Percentiles rank a stretch among this genome's conserved stretches.
phyloP scores from a whole-genome alignment of 176 grass and related monocot genomes.

The Zea luxurians region DNA sequence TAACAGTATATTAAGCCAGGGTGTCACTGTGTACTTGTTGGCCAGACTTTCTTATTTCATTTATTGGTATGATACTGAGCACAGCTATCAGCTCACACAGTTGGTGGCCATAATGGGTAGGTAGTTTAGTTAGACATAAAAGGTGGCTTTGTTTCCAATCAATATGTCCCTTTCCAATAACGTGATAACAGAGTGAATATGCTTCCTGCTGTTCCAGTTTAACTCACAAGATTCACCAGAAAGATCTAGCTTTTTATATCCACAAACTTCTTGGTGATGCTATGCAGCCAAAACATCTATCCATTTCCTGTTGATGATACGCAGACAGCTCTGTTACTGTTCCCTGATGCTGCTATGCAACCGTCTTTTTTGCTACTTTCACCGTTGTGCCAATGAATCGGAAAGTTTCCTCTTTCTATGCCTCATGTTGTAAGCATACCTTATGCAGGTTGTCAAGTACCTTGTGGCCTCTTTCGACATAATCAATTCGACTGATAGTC shows the following conservation, averaged over 20 bases:
- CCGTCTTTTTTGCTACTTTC: conserved; percentile 31
- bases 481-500: conserved; percentile 61
- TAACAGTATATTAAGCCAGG: neutral
- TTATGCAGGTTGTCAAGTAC: conserved; percentile 67
- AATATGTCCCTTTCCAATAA: conserved; percentile 13
- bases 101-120: conserved; percentile 3
- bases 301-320: conserved; percentile 10
- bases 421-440: conserved; percentile 18
- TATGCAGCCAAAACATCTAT: neutral
- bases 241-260: conserved; percentile 3
- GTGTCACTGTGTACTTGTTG: neutral
- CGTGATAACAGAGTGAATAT: neutral
- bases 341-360: conserved; percentile 25
- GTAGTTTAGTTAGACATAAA: conserved; percentile 20
- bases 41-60: neutral
- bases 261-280: neutral
- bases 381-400: neutral
- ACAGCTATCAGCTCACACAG: neutral
- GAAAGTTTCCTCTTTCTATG: neutral
- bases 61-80: conserved; percentile 19
- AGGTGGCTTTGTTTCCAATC: neutral
- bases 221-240: neutral
- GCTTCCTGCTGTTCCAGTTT: conserved; percentile 16
- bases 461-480: conserved; percentile 61
- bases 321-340: conserved; percentile 18